phyloP scores from a whole-genome alignment of 148 eudicot genomes.

The Diospyros kaki region DNA sequence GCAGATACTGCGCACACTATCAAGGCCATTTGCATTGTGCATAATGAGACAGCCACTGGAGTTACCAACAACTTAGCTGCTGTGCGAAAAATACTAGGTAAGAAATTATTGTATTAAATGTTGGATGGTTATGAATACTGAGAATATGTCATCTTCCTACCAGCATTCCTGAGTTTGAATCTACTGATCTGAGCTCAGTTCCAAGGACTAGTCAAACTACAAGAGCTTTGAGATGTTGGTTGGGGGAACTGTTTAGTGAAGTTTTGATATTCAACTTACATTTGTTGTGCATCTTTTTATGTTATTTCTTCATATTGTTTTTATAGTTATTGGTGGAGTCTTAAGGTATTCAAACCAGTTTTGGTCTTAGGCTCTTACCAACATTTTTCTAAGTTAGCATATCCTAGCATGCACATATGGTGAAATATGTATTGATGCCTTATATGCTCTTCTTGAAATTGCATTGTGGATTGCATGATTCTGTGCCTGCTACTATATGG shows the following conservation, averaged over 20 bases:
- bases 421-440: not conserved
- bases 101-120: not conserved
- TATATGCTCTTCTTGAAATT: not conserved
- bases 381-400: not conserved
- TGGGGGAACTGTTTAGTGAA: no score
- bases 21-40: conserved; percentile 96
- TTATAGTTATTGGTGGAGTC: no score
- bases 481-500: not conserved
- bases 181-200: not conserved
- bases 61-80: conserved; percentile 97
- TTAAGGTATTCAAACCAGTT: not conserved
- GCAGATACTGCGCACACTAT: conserved; percentile 75
- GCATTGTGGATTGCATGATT: not conserved
- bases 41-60: conserved; percentile 98
- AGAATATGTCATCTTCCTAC: not conserved
- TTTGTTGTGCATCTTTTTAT: no score
- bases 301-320: no score
- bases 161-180: not conserved
- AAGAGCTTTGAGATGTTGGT: not conserved
- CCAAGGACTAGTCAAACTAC: not conserved
- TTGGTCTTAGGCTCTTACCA: not conserved
- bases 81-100: conserved; percentile 86
- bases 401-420: not conserved
- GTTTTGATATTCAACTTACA: no score
- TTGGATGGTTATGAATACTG: not conserved